Conservation (phyloP, 2,329 filamentous ascomycete genomes). For the Sordariomycetes sp. region DNA sequence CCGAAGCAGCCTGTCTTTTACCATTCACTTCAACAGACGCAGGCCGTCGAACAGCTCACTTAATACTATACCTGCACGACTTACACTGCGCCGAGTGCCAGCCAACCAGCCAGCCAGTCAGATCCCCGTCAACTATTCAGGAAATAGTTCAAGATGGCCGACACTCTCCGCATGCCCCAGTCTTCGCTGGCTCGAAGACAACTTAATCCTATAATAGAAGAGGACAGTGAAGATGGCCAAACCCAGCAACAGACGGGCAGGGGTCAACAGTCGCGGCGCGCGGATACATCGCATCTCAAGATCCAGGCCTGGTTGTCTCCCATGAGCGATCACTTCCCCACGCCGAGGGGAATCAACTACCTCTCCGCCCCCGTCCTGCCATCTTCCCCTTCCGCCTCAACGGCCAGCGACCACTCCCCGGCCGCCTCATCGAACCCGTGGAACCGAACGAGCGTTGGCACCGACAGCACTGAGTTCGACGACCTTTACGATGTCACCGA, state of each 20-base stretch:
- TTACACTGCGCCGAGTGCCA: not conserved
- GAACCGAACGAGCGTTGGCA: conserved; percentile 54
- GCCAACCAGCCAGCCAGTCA: not conserved
- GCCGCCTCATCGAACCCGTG: conserved; percentile 49
- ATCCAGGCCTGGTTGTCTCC: conserved; percentile 51
- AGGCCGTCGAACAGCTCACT: conserved; percentile 20
- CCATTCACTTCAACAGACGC: conserved; percentile 18
- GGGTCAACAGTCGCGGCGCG: conserved; percentile 14
- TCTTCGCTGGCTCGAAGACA: conserved; percentile 48
- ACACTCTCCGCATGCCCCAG: conserved; percentile 14
- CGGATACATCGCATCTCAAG: conserved; percentile 32
- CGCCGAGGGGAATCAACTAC: conserved; percentile 58
- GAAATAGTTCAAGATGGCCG: conserved; percentile 36
- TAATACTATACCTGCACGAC: conserved; percentile 9
- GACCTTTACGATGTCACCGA: conserved; percentile 84
- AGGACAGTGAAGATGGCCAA: conserved; percentile 32
- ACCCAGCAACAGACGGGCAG: conserved; percentile 5
- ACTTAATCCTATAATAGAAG: conserved; percentile 61
- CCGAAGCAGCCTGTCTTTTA: conserved; percentile 32
- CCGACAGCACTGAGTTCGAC: conserved; percentile 67
- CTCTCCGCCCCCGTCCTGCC: conserved; percentile 54
- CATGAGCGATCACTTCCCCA: conserved; percentile 59
- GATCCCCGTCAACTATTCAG: conserved; percentile 12
- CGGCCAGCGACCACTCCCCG: conserved; percentile 43
- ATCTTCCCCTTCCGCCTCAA: conserved; percentile 48